Evolutionary conservation across 2,329 filamentous ascomycete genomes (phyloP).

Genomic region (Ambrosiella xylebori): DNA sequence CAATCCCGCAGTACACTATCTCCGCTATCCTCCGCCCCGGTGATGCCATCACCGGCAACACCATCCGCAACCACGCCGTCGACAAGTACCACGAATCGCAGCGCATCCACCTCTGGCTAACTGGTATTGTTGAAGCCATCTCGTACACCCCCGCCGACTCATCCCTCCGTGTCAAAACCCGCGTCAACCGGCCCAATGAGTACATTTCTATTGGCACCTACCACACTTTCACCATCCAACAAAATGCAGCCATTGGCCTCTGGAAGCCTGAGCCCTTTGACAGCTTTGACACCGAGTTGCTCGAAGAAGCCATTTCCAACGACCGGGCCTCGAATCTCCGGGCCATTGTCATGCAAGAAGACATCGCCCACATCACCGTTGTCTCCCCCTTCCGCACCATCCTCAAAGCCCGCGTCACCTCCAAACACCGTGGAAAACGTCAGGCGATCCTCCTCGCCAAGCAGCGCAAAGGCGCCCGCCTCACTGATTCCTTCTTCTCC

Average conservation of each 20-base stretch:
- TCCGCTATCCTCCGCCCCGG: slow-evolving; percentile 40
- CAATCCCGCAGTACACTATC: slow-evolving; percentile 18
- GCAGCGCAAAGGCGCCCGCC: slow-evolving; percentile 23
- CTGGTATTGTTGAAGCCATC: slow-evolving; percentile 37
- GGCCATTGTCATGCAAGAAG: slow-evolving; percentile 88
- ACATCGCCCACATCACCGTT: slow-evolving; percentile 64
- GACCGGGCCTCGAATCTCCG: slow-evolving; percentile 68
- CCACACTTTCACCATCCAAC: slow-evolving; percentile 60
- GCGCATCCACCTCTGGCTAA: slow-evolving; percentile 40
- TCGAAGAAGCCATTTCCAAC: slow-evolving; percentile 56
- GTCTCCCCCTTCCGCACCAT: slow-evolving; percentile 69
- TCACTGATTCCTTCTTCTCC: slow-evolving; percentile 4
- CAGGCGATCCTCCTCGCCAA: slow-evolving; percentile 21
- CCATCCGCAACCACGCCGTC: slow-evolving; percentile 38
- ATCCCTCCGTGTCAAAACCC: slow-evolving; percentile 38
- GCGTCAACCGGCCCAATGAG: slow-evolving; percentile 34
- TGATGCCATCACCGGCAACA: slow-evolving; percentile 37
- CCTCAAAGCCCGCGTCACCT: slow-evolving; percentile 48
- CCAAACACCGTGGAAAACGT: slow-evolving; percentile 43
- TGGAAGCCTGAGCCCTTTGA: slow-evolving; percentile 81
- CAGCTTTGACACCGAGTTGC: slow-evolving; percentile 61
- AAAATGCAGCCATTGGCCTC: slow-evolving; percentile 73
- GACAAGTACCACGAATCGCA: slow-evolving; percentile 31
- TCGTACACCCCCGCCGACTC: slow-evolving; percentile 41
- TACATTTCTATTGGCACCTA: slow-evolving; percentile 36